Base-by-base conservation (phyloP, 2,329 filamentous ascomycete species). In the Metarhizium brunneum region DNA sequence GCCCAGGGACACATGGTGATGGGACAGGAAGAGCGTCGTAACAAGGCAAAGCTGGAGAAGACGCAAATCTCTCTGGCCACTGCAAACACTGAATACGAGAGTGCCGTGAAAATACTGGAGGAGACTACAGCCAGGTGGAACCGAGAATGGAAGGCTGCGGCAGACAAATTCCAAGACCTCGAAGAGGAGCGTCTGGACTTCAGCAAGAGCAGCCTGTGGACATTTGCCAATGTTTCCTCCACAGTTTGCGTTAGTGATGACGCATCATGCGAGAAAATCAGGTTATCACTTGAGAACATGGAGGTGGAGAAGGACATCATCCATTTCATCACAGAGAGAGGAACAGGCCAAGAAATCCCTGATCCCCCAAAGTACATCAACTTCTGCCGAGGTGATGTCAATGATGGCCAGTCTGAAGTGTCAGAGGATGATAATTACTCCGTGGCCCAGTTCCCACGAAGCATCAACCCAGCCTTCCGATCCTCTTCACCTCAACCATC, bases 1-100 rank as follows among this genome's bases (percentile, higher is more conserved):
- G 94, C 95, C 4, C 94, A 99, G 72, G 94, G 94, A 10, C 95
- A 99, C 69, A 99, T 99, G 94, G 94, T 99, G 56, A 99, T 99
- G 94, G 94, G 94, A 14, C 94, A 99, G 65, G 94, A 99, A 69
- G 94, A 99, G 75, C 85, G 94, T 32, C 96, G 96, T 74, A 99
- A 99, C 72, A 99, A 99, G 74, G 92, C 92, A 25, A 97, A 96
- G 73, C 81, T 99, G 47, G 94, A 99, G 71, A 99, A 99, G 80
- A 97, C 94, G 1, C 94, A 99, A 69, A 94, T 96, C 64, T 95
- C 92, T 65, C 81, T 99, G 57, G 92, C 92, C 0, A 85, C 86
- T 7, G 92, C 92, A 58, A 97, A 95, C 72, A 86, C 84, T 48
- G 94, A 97, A 65, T 99, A 99, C 68, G 92, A 99, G 70, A 83